Evolutionary conservation across 1,284 basidiomycete genomes (phyloP), one percentile per base, ranked within the genome.

Genomic region (Taiwanofungus camphoratus): DNA sequence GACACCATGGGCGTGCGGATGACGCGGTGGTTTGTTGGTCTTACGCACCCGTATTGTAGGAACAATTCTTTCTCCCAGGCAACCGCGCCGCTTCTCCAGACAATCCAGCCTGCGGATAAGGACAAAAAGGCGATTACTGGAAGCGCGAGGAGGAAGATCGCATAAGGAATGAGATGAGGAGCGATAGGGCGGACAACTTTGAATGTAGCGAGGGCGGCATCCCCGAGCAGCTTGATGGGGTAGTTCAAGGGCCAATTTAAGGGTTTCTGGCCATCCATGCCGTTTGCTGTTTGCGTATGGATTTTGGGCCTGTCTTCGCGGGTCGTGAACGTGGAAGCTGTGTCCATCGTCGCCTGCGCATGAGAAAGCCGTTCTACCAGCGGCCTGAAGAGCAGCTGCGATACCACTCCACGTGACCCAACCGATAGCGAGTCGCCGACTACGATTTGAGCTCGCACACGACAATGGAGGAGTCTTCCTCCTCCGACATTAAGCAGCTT

Each of bases 11-110:
- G n/a, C n/a, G n/a, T n/a, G n/a, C n/a, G n/a, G n/a, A n/a, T n/a
- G n/a, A n/a, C n/a, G n/a, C n/a, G n/a, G n/a, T n/a, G n/a, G n/a
- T n/a, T n/a, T n/a, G n/a, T n/a, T n/a, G n/a, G n/a, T n/a, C n/a
- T 38, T 24, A 60, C 76, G 26, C 60, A 87, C 86, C 86, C 86
- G 53, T 87, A 89, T 65, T 87, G 84, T 12, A 89, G 66, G 59
- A 79, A 77, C 20, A 87, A 47, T 6, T 79, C 72, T 6, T 69
- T 61, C 48, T 79, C 68, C 87, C 87, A 89, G 26, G 74, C 71
- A 4, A 76, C 71, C 12, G 85, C 81, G 4, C 79, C 69, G 51
- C 65, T 81, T 49, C 67, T 76, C 84, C 86, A 88, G 4, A 89
- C 82, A 40, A 78, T 60, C 64, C 73, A 79, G 2, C 86, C 87